Conservation (phyloP, 371 early-diverging fungal species). For the Syncephalastrum monosporum region DNA sequence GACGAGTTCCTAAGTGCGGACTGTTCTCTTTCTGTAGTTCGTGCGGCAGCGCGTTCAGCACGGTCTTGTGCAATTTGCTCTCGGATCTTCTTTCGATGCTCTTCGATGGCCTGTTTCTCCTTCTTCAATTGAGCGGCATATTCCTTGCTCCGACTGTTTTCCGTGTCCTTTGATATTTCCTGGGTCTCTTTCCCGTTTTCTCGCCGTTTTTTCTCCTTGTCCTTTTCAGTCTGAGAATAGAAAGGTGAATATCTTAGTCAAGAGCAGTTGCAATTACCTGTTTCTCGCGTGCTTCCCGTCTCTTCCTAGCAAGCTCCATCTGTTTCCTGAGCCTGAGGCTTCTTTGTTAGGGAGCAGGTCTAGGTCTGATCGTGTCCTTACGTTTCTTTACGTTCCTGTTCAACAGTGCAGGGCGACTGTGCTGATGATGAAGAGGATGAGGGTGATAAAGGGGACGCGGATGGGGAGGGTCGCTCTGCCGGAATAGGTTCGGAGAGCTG, state of each 20-base stretch:
- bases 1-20: background rate
- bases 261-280: slow-evolving; percentile 12
- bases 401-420: too few species aligned
- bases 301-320: slow-evolving; percentile 35
- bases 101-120: slow-evolving; percentile 42
- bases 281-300: slow-evolving; percentile 34
- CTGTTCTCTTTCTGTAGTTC: slow-evolving; percentile 7
- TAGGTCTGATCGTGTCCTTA: background rate
- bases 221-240: slow-evolving; percentile 19
- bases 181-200: slow-evolving; percentile 37
- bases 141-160: slow-evolving; percentile 30
- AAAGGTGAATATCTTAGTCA: background rate
- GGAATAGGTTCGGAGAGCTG: background rate
- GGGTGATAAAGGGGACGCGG: background rate
- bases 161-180: slow-evolving; percentile 21
- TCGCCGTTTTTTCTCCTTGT: slow-evolving; percentile 39
- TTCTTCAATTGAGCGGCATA: slow-evolving; percentile 41
- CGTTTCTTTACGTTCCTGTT: slow-evolving; percentile 21
- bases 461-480: background rate
- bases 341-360: background rate
- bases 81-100: slow-evolving; percentile 33
- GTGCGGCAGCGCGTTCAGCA: slow-evolving; percentile 33
- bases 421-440: background rate
- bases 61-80: slow-evolving; percentile 49
- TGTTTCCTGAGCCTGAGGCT: slow-evolving; percentile 29